Percentiles rank a stretch among this genome's conserved stretches.
Conservation (phyloP, 2,329 filamentous ascomycete species). For the Cryphonectria japonica region DNA sequence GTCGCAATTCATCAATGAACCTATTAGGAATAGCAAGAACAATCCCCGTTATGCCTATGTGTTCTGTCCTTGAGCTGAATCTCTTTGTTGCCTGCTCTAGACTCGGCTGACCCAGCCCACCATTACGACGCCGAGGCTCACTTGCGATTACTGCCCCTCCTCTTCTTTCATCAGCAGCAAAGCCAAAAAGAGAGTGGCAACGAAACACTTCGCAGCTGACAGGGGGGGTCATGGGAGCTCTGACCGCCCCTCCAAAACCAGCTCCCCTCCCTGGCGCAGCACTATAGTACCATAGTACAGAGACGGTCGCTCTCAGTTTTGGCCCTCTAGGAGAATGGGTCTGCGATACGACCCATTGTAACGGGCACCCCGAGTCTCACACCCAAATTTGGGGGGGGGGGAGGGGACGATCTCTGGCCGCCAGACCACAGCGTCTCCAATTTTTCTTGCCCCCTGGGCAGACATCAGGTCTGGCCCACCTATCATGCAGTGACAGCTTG, state of each 20-base stretch:
- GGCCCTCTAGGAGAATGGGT: neutral
- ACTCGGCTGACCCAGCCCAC: constrained; percentile 9
- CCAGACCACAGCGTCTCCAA: neutral
- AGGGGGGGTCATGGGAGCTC: constrained; percentile 14
- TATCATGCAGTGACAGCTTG: constrained; percentile 8
- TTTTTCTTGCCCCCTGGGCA: neutral
- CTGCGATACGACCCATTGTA: constrained; percentile 8
- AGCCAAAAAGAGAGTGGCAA: neutral
- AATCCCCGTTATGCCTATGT: neutral
- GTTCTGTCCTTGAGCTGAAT: neutral
- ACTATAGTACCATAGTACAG: neutral
- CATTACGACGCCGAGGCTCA: neutral
- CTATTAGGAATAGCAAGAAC: constrained; percentile 16
- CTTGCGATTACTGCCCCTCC: neutral
- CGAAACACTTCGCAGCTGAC: constrained; percentile 7
- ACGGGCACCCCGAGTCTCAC: constrained; percentile 6
- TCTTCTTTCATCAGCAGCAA: constrained; percentile 1
- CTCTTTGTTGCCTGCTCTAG: constrained; percentile 18
- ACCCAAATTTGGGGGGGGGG: neutral
- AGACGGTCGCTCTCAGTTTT: neutral
- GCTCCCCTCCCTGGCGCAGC: neutral
- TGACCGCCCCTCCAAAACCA: constrained; percentile 17
- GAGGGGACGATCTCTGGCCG: neutral
- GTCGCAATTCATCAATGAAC: constrained; percentile 17
- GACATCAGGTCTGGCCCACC: constrained; percentile 7